Base-by-base conservation (phyloP, 805 yeast species). In the Cephaloascus albidus region DNA sequence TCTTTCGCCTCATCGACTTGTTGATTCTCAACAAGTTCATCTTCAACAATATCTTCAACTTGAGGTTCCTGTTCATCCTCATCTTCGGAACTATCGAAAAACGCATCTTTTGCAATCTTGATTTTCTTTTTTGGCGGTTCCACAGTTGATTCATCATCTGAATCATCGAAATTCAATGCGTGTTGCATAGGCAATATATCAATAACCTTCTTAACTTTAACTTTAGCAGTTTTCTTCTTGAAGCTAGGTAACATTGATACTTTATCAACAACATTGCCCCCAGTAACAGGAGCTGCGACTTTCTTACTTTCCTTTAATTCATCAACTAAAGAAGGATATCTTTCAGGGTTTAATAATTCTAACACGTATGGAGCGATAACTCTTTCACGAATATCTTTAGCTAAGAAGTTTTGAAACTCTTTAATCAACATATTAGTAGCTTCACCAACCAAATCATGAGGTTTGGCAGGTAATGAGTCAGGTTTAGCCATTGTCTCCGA, bases 301-400 rank as follows among this genome's bases (percentile, higher is more conserved):
- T 46, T 39, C 12, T 23, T 23, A 12, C 10, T 8, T 18, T 56
- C 57, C 40, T 55, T 62, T 35, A 65, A 51, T 18, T 60, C 66
- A 33, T 56, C 52, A 19, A 65, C 51, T 16, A 65, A 52, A 3
- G 68, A 72, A 1, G 85, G 82, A 50, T 73, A 81, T 31, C 70
- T 70, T 3, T 72, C 74, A 32, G 78, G 79, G 41, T 74, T 71
- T 46, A 87, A 63, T 16, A 72, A 58, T 23, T 79, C 79, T 39
- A 83, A 64, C 15, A 87, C 73, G 2, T 70, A 66, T 0, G 93
- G 86, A 0, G 84, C 88, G 18, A 85, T 71, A 3, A 84, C 60
- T 43, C 86, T 73, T 50, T 79, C 90, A 46, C 84, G 68, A 18
- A 87, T 73, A 58, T 87, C 95, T 43, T 81, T 81, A 17, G 77